Evolutionary conservation across 2,329 filamentous ascomycete genomes (phyloP), one percentile per base, ranked within the genome.

Genomic region (Sclerotinia sclerotiorum): DNA sequence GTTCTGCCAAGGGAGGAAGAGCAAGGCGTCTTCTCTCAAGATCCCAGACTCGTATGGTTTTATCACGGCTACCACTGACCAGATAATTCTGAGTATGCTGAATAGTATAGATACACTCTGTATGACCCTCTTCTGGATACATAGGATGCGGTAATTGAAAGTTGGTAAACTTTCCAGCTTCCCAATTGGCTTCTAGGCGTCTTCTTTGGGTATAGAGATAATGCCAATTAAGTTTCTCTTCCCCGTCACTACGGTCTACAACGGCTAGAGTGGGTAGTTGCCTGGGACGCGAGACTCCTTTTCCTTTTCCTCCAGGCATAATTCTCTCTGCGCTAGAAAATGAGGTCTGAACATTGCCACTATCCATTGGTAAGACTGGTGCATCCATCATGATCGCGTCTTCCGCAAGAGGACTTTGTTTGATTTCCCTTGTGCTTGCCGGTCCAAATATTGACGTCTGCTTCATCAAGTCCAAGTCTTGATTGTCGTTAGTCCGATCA

Each of bases 91-190:
- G 85, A 66, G 90, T 90, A 76, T 94, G 97, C 78, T 99, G 94
- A 65, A 99, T 88, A 2, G 92, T 94, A 79, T 99, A 99, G 17
- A 99, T 93, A 78, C 94, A 98, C 77, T 98, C 94, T 27, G 84
- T 85, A 77, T 99, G 95, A 0, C 92, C 92, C 77, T 98, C 94
- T 44, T 91, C 85, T 0, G 88, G 88, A 74, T 93, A 84, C 49
- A 87, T 84, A 0, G 93, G 93, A 75, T 97, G 93, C 0, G 95
- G 95, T 1, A 99, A 85, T 77, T 96, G 93, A 75, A 98, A 98
- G 72, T 94, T 96, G 3, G 84, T 87, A 77, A 86, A 97, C 69
- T 88, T 90, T 5, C 92, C 94, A 27, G 88, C 85, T 69, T 92
- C 88, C 95, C 95, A 99, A 77, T 99, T 98, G 10, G 90, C 88